Evolutionary conservation across 805 yeast genomes (phyloP).

Genomic region (Candida schatavii): DNA sequence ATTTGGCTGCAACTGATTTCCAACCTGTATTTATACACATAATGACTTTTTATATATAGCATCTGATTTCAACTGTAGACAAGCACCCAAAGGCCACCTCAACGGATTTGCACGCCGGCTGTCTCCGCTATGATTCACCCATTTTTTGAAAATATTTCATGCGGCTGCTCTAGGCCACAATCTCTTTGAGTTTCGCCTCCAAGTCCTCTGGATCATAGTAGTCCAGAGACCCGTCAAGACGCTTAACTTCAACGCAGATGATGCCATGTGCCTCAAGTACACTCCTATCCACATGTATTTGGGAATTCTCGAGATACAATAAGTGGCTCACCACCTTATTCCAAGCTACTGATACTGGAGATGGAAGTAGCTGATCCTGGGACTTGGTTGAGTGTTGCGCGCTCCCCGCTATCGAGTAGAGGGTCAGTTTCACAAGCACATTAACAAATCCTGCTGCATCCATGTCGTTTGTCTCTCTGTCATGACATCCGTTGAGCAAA

Average conservation of each 20-base stretch:
- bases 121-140: too few species aligned
- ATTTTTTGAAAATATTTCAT: too few species aligned
- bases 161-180: too few species aligned
- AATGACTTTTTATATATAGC: too few species aligned
- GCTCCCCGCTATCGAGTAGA: constrained; percentile 43
- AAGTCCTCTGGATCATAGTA: constrained; percentile 45
- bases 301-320: constrained; percentile 49
- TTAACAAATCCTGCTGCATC: constrained; percentile 56
- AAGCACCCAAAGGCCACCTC: too few species aligned
- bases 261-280: constrained; percentile 43
- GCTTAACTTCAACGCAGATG: constrained; percentile 41
- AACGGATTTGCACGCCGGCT: too few species aligned
- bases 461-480: constrained; percentile 77
- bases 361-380: constrained; percentile 9
- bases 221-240: constrained; percentile 18
- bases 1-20: too few species aligned
- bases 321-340: constrained; percentile 60
- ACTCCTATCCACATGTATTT: constrained; percentile 47
- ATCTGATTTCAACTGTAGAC: too few species aligned
- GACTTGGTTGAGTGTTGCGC: constrained; percentile 15
- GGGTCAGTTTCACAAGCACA: constrained; percentile 53
- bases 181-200: constrained; percentile 20
- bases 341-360: constrained; percentile 26
- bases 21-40: too few species aligned
- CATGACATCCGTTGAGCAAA: constrained; percentile 69